Conservation (phyloP, 805 yeast species). For the Candida ponderosae region DNA sequence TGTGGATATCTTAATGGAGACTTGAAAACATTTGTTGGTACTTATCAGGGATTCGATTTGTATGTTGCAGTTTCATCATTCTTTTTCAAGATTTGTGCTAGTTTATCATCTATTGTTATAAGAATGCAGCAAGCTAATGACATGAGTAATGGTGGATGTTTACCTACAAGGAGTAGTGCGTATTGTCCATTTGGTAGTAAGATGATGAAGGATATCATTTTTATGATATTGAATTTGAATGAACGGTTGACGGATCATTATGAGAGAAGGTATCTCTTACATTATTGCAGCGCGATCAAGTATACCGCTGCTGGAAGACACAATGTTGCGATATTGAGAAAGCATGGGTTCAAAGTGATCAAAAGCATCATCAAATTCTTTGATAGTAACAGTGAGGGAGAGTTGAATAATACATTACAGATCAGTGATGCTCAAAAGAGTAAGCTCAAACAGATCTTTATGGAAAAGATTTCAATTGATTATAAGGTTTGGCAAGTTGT, state of each 20-base stretch:
- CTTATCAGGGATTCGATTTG: constrained; percentile 7
- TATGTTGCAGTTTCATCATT: constrained; percentile 6
- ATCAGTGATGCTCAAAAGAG: neutral
- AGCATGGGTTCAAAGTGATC: constrained; percentile 10
- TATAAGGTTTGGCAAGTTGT: too few relatives aligned
- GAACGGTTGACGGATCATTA: constrained; percentile 3
- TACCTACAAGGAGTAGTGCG: neutral
- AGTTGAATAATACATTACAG: too few relatives aligned
- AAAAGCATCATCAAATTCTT: constrained; percentile 10
- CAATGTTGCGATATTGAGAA: constrained; percentile 2
- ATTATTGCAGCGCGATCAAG: constrained; percentile 9
- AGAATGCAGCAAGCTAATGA: constrained; percentile 13
- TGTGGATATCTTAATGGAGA: constrained; percentile 7
- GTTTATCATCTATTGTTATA: constrained; percentile 2
- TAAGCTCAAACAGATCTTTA: neutral
- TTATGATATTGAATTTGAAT: neutral
- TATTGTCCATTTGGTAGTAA: neutral
- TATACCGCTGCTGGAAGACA: neutral
- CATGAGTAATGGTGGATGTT: constrained; percentile 3
- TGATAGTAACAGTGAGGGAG: constrained; percentile 7
- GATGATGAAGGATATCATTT: constrained; percentile 3
- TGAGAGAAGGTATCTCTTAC: constrained; percentile 7
- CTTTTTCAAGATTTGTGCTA: constrained; percentile 1
- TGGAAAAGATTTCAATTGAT: too few relatives aligned
- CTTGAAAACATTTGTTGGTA: constrained; percentile 2